Conservation (phyloP, 768 basidiomycete genomes). For the Phanerochaete carnosa region DNA sequence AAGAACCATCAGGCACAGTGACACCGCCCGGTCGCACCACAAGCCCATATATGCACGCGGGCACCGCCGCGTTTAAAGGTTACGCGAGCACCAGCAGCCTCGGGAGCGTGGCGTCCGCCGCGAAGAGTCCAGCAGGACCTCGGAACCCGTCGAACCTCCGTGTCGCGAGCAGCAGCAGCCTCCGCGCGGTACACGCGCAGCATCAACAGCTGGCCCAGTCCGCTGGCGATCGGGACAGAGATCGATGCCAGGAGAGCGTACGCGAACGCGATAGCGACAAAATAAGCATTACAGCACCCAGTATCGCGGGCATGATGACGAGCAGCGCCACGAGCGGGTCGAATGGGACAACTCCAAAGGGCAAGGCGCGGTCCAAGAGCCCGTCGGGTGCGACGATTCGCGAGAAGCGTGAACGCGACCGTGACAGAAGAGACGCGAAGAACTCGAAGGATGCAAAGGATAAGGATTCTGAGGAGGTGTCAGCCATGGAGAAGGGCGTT, state of each 20-base stretch:
- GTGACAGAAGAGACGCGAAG: constrained; percentile 12
- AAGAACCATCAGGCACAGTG: constrained; percentile 21
- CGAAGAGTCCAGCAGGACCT: constrained; percentile 20
- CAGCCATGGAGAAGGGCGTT: not conserved
- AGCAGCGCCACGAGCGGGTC: constrained; percentile 10
- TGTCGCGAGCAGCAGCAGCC: not conserved
- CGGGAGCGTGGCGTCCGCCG: constrained; percentile 21
- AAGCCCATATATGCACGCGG: constrained; percentile 33
- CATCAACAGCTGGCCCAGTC: not conserved
- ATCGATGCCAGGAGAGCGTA: constrained; percentile 1
- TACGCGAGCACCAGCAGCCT: constrained; percentile 28
- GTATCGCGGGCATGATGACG: constrained; percentile 6
- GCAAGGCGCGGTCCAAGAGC: not conserved
- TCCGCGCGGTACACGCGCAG: not conserved
- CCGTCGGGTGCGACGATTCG: constrained; percentile 5
- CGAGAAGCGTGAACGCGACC: constrained; percentile 12
- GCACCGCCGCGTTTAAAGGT: constrained; percentile 33
- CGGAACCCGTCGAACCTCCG: constrained; percentile 17
- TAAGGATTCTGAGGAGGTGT: not conserved
- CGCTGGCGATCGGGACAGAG: not conserved
- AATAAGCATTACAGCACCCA: not conserved
- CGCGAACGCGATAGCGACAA: constrained; percentile 4
- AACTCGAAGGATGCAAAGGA: not conserved
- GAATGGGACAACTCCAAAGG: not conserved
- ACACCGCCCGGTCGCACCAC: constrained; percentile 1